Evolutionary conservation across 176 grass and related monocot species (phyloP).

Genomic region (Avena insularis): DNA sequence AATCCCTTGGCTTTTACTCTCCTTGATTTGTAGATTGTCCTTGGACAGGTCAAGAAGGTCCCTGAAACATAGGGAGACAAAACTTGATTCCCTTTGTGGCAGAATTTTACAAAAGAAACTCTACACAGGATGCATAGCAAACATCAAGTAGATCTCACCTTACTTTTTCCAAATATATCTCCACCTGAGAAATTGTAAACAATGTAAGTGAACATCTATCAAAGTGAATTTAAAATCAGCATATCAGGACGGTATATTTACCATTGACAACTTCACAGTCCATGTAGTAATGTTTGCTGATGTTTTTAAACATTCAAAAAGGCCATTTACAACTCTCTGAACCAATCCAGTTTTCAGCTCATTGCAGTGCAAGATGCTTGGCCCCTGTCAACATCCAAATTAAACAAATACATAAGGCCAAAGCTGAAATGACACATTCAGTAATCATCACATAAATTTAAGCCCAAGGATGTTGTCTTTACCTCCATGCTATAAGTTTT

Average conservation of each 20-base stretch:
- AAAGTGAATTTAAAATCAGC: conserved; percentile 12
- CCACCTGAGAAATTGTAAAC: conserved; percentile 63
- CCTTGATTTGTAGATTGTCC: conserved; percentile 94
- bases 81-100: conserved; percentile 9
- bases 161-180: conserved; percentile 95
- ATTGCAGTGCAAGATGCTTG: conserved; percentile 75
- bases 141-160: conserved; percentile 54
- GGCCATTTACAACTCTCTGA: conserved; percentile 63
- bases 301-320: conserved; percentile 68
- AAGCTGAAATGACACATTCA: conserved; percentile 7
- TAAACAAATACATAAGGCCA: conserved; percentile 18
- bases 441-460: conserved; percentile 35
- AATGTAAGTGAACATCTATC: conserved; percentile 24
- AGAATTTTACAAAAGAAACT: conserved; percentile 31
- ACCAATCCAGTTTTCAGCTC: conserved; percentile 66
- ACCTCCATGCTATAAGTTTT: conserved; percentile 96
- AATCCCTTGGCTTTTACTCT: conserved; percentile 81
- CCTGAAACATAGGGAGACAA: conserved; percentile 50
- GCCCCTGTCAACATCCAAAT: conserved; percentile 60
- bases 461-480: conserved; percentile 28
- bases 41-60: conserved; percentile 97
- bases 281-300: conserved; percentile 44
- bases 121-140: conserved; percentile 6
- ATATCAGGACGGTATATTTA: conserved; percentile 41
- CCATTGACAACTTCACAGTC: conserved; percentile 80